Evolutionary conservation across 257 asterid genomes (phyloP).

Genomic region (Voacanga thouarsii): DNA sequence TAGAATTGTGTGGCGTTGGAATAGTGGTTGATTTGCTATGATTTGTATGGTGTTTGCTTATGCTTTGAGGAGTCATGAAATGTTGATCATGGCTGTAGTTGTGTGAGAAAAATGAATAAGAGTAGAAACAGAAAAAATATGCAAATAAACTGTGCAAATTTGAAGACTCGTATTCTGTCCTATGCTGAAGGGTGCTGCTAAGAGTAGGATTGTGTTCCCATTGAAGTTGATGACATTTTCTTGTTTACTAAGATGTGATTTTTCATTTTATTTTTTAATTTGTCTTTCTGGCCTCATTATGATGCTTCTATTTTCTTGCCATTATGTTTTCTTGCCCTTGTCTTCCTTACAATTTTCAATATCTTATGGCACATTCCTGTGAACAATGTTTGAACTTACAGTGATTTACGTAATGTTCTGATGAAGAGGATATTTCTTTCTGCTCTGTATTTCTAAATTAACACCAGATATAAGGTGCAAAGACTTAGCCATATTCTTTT

Average conservation of each 20-base stretch:
- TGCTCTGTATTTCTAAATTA: conserved; percentile 95
- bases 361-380: conserved; percentile 78
- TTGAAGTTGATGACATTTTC: neutral
- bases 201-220: neutral
- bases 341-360: conserved; percentile 12
- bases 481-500: conserved; percentile 22
- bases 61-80: too few relatives aligned
- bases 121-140: too few relatives aligned
- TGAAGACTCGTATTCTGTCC: neutral
- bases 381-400: conserved; percentile 76
- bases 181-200: neutral
- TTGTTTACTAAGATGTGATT: neutral
- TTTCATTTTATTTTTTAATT: neutral
- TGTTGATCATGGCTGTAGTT: too few relatives aligned
- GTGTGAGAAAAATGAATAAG: too few relatives aligned
- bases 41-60: too few relatives aligned
- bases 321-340: too few relatives aligned
- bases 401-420: conserved; percentile 86
- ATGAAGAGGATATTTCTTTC: conserved; percentile 99
- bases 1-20: too few relatives aligned
- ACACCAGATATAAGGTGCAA: conserved; percentile 92
- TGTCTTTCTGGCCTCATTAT: neutral
- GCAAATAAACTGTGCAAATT: too few relatives aligned
- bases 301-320: neutral
- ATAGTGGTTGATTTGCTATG: too few relatives aligned